Evolutionary conservation across 495 filamentous ascomycete species (phyloP).

Genomic region (Beverwykella pulmonaria): DNA sequence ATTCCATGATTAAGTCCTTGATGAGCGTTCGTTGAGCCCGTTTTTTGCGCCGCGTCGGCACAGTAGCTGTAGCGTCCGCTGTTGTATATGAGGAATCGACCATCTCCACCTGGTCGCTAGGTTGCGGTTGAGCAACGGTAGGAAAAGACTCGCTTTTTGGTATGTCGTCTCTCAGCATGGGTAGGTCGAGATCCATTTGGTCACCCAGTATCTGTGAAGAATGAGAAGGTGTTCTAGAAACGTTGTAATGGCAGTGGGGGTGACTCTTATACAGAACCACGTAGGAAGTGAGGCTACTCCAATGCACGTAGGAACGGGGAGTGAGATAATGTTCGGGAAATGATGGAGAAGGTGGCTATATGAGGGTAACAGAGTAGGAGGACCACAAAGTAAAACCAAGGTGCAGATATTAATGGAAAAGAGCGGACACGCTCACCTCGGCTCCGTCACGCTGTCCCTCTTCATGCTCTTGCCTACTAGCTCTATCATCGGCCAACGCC

Average conservation of each 20-base stretch:
- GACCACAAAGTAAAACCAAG: background rate
- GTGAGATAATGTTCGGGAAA: background rate
- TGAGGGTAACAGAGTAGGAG: background rate
- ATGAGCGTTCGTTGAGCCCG: constrained; percentile 32
- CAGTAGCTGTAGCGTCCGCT: constrained; percentile 26
- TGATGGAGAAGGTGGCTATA: background rate
- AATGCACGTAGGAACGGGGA: background rate
- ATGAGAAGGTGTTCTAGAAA: constrained; percentile 21
- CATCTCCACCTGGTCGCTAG: background rate
- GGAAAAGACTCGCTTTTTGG: constrained; percentile 32
- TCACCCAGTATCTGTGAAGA: constrained; percentile 44
- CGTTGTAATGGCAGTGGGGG: no score
- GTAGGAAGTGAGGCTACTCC: background rate
- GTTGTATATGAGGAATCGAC: constrained; percentile 15
- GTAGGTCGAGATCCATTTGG: constrained; percentile 52
- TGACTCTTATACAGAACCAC: no score
- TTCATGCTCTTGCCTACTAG: constrained; percentile 47
- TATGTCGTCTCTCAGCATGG: constrained; percentile 28
- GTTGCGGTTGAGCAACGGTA: background rate
- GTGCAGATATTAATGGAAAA: constrained; percentile 18
- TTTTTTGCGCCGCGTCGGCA: constrained; percentile 25
- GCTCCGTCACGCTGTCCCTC: constrained; percentile 42
- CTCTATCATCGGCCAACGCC: constrained; percentile 48
- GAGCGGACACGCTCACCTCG: constrained; percentile 34
- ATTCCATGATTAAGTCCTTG: constrained; percentile 39